Percentiles rank a stretch among this genome's conserved stretches.
phyloP scores from a whole-genome alignment of 306 rosid genomes.

The Gillenia trifoliata region DNA sequence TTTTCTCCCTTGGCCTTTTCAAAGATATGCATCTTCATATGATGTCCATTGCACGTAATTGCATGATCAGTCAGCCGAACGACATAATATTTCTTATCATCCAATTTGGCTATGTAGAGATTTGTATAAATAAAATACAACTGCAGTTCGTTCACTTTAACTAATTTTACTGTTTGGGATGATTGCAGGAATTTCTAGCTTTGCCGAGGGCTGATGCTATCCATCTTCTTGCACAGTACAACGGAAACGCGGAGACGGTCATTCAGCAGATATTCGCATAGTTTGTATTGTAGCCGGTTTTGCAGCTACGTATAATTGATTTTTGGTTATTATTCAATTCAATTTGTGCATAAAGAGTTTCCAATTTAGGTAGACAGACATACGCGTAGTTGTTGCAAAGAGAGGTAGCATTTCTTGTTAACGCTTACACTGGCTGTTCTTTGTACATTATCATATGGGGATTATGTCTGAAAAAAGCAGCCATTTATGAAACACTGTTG shows the following conservation, averaged over 20 bases:
- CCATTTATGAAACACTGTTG: background rate
- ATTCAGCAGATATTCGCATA: conserved; percentile 90
- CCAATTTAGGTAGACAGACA: conserved; percentile 27
- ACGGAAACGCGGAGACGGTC: conserved; percentile 91
- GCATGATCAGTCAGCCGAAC: background rate
- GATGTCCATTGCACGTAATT: background rate
- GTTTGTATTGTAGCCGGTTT: conserved; percentile 17
- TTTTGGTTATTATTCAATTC: conserved; percentile 43
- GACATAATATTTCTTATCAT: background rate
- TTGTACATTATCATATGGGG: background rate
- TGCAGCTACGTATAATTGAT: conserved; percentile 11
- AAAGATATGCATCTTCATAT: background rate
- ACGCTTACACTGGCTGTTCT: background rate
- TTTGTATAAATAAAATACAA: too few relatives aligned
- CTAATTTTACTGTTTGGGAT: background rate
- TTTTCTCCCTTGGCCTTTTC: background rate
- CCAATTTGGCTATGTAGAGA: too few relatives aligned
- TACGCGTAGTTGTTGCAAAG: background rate
- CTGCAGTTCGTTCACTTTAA: background rate
- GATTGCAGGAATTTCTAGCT: conserved; percentile 88
- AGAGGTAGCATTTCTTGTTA: background rate
- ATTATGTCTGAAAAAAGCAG: background rate
- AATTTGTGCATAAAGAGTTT: conserved; percentile 27
- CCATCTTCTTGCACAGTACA: conserved; percentile 89
- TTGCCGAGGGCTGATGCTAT: conserved; percentile 99